phyloP scores from a whole-genome alignment of 2,329 filamentous ascomycete species.

The Xylariaceae sp. region DNA sequence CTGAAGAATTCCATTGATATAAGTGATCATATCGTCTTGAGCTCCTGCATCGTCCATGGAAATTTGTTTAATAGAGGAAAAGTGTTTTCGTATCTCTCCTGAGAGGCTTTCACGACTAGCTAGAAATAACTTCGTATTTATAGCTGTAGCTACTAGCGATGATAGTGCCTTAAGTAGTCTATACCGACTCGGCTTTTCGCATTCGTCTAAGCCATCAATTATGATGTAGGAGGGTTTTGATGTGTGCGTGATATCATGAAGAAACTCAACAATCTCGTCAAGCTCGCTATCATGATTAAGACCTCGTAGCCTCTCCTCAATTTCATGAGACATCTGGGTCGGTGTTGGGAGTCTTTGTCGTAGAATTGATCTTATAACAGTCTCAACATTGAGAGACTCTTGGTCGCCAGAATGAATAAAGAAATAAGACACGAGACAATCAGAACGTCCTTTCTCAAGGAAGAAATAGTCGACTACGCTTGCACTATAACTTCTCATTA shows the following conservation, averaged over 20 bases:
- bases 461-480: constrained; percentile 33
- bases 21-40: neutral
- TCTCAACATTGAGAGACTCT: constrained; percentile 29
- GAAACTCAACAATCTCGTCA: neutral
- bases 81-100: neutral
- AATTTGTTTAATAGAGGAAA: neutral
- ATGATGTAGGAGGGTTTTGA: constrained; percentile 7
- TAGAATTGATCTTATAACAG: constrained; percentile 34
- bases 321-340: constrained; percentile 19
- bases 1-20: neutral
- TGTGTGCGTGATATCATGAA: neutral
- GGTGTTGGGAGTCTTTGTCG: constrained; percentile 28
- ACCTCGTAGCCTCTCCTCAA: neutral
- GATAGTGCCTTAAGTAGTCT: neutral
- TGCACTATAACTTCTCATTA: constrained; percentile 21
- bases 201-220: constrained; percentile 21
- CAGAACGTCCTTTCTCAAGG: constrained; percentile 2
- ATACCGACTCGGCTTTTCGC: neutral
- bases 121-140: constrained; percentile 1
- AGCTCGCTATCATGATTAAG: neutral
- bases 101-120: neutral
- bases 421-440: constrained; percentile 34
- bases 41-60: neutral
- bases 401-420: constrained; percentile 34
- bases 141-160: neutral